phyloP scores from a whole-genome alignment of 345 rosid species.

The Eucalyptus victrix region DNA sequence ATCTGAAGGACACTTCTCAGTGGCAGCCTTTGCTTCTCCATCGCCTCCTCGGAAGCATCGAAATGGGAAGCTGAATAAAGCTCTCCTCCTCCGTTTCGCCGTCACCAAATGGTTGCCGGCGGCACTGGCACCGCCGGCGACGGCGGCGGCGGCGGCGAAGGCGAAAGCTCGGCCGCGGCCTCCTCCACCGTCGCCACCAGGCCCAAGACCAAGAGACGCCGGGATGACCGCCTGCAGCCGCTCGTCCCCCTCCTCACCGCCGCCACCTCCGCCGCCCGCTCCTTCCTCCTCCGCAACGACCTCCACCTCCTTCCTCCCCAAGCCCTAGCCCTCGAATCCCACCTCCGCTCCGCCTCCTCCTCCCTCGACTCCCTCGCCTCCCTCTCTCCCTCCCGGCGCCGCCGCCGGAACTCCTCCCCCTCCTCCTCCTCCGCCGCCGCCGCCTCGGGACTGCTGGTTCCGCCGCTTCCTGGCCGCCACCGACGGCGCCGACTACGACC shows the following conservation, averaged over 20 bases:
- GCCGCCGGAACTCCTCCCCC: not conserved
- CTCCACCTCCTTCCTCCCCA: constrained; percentile 33
- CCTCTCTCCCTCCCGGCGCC: not conserved
- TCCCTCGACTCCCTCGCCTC: not conserved
- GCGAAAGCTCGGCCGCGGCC: not conserved
- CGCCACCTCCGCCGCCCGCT: constrained; percentile 24
- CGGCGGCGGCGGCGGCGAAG: not conserved
- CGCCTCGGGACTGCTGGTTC: constrained; percentile 15
- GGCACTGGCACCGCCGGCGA: not conserved
- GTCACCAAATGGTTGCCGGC: constrained; percentile 3
- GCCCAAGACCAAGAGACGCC: not conserved
- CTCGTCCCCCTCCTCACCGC: constrained; percentile 26
- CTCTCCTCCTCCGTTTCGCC: not conserved
- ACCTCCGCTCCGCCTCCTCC: constrained; percentile 14
- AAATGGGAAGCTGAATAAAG: not conserved
- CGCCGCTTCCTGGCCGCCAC: constrained; percentile 25
- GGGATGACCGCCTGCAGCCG: not conserved
- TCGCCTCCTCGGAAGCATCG: not conserved
- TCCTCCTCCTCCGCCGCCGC: not conserved
- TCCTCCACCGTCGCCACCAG: not conserved
- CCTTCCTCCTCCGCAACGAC: constrained; percentile 40
- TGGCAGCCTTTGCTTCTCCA: not conserved
- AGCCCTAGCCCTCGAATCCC: constrained; percentile 16
- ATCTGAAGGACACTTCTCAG: not conserved
- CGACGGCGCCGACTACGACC: constrained; percentile 15